These are phyloP conservation scores for Oemleria cerasiformis DNA, from an alignment of 306 rosid genomes.

Conservation along the genomic window DNA sequence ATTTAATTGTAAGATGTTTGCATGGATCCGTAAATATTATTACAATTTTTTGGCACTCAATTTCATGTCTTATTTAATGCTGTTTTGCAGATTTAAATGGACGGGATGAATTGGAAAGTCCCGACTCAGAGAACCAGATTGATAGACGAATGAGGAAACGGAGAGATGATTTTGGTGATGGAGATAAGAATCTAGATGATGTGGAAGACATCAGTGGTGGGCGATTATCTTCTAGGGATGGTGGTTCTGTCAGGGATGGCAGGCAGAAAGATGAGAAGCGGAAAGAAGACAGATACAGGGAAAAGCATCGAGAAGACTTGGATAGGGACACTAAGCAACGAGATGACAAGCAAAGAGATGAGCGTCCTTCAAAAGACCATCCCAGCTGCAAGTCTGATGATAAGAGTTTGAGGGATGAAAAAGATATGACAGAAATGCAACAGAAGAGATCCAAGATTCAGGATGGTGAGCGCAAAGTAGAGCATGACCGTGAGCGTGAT, in stretches of 20 bases:
- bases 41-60: slow-evolving; percentile 11
- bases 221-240: slow-evolving; percentile 61
- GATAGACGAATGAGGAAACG: slow-evolving; percentile 67
- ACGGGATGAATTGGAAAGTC: slow-evolving; percentile 56
- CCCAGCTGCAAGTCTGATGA: slow-evolving; percentile 65
- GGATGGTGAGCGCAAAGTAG: slow-evolving; percentile 54
- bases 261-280: slow-evolving; percentile 80
- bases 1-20: neutral
- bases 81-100: slow-evolving; percentile 51
- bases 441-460: slow-evolving; percentile 69
- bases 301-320: slow-evolving; percentile 65
- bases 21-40: too few relatives aligned
- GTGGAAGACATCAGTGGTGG: slow-evolving; percentile 52
- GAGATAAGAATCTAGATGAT: slow-evolving; percentile 61
- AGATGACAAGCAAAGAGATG: slow-evolving; percentile 72
- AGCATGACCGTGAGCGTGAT: slow-evolving; percentile 33
- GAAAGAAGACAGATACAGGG: slow-evolving; percentile 77
- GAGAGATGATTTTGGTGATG: slow-evolving; percentile 63
- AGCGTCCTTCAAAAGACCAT: slow-evolving; percentile 61
- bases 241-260: slow-evolving; percentile 64
- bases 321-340: slow-evolving; percentile 74
- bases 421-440: slow-evolving; percentile 54
- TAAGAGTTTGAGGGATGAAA: slow-evolving; percentile 70
- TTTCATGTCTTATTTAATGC: slow-evolving; percentile 24
- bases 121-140: slow-evolving; percentile 65